A percentile compares a stretch with the other conserved stretches of the same genome.
phyloP scores from a whole-genome alignment of 108 stramenopile genomes.

The Schizochytrium sp. region DNA sequence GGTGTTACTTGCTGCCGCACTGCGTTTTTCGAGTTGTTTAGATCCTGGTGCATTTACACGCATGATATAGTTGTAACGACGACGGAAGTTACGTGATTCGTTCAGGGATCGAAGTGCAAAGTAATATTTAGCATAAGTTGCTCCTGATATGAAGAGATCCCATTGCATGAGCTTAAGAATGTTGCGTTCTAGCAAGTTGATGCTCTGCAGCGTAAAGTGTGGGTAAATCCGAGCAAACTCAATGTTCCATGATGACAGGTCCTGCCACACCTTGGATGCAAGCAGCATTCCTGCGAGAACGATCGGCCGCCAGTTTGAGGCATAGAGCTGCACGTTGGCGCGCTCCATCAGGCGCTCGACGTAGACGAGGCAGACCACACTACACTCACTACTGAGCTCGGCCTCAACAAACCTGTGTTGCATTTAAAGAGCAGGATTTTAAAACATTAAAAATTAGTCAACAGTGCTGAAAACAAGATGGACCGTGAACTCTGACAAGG shows the following conservation, averaged over 20 bases:
- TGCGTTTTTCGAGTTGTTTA: conserved; percentile 50
- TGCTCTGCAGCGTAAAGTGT: conserved; percentile 89
- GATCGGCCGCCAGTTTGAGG: conserved; percentile 93
- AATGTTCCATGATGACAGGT: conserved; percentile 95
- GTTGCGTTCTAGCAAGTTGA: conserved; percentile 87
- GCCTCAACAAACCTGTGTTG: conserved; percentile 70
- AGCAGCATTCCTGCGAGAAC: conserved; percentile 94
- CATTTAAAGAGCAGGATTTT: too few relatives aligned
- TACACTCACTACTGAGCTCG: conserved; percentile 94
- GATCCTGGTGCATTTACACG: conserved; percentile 15
- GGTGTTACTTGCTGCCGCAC: conserved; percentile 46
- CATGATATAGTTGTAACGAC: conserved; percentile 79
- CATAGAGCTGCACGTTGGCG: conserved; percentile 90
- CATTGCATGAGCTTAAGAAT: conserved; percentile 91
- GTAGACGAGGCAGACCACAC: conserved; percentile 96
- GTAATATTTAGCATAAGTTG: conserved; percentile 98
- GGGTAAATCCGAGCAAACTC: conserved; percentile 96
- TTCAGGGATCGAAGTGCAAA: conserved; percentile 93
- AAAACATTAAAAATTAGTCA: too few relatives aligned
- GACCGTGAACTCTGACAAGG: too few relatives aligned
- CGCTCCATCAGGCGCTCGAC: conserved; percentile 93
- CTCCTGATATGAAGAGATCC: conserved; percentile 93
- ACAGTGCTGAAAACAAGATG: too few relatives aligned
- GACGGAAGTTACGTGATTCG: conserved; percentile 87
- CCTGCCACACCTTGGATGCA: conserved; percentile 99